Evolutionary conservation across 2,329 filamentous ascomycete species (phyloP).

Genomic region (Paramyrothecium roridum): DNA sequence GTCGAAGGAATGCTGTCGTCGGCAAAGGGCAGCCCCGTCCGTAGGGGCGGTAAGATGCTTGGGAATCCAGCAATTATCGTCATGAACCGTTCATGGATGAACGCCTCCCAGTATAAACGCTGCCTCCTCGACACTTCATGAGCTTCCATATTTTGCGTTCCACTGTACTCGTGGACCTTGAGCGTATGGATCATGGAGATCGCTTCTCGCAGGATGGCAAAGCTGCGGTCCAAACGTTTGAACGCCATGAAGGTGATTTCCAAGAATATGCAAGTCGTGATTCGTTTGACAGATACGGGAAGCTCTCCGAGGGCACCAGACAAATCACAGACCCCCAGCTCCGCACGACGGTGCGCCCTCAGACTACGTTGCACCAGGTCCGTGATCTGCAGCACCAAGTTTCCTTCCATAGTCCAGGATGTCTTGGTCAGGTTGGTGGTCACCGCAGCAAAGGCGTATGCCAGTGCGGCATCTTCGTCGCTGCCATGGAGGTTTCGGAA

Average conservation of each 20-base stretch:
- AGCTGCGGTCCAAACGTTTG: constrained; percentile 41
- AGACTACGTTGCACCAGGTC: constrained; percentile 23
- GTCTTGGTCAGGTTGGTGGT: constrained; percentile 32
- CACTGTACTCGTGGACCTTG: constrained; percentile 37
- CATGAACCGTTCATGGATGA: constrained; percentile 55
- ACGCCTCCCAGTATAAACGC: constrained; percentile 53
- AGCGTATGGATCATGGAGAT: constrained; percentile 41
- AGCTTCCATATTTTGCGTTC: constrained; percentile 38
- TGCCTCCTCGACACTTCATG: constrained; percentile 39
- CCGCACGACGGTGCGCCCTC: constrained; percentile 23
- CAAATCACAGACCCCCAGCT: constrained; percentile 20
- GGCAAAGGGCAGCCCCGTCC: constrained; percentile 21
- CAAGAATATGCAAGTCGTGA: constrained; percentile 48
- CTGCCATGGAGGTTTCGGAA: constrained; percentile 15
- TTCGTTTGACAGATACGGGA: constrained; percentile 36
- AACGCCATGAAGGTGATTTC: constrained; percentile 48
- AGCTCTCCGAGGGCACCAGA: constrained; percentile 32
- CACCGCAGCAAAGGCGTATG: constrained; percentile 31
- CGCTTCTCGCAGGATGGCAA: constrained; percentile 45
- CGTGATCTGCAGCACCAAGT: constrained; percentile 24
- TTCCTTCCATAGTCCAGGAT: constrained; percentile 21
- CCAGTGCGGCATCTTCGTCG: constrained; percentile 29
- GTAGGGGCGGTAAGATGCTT: constrained; percentile 28
- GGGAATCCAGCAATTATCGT: constrained; percentile 46
- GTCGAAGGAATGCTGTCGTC: constrained; percentile 30